Evolutionary conservation across 345 rosid genomes (phyloP).

Genomic region (Lepidium didymum): DNA sequence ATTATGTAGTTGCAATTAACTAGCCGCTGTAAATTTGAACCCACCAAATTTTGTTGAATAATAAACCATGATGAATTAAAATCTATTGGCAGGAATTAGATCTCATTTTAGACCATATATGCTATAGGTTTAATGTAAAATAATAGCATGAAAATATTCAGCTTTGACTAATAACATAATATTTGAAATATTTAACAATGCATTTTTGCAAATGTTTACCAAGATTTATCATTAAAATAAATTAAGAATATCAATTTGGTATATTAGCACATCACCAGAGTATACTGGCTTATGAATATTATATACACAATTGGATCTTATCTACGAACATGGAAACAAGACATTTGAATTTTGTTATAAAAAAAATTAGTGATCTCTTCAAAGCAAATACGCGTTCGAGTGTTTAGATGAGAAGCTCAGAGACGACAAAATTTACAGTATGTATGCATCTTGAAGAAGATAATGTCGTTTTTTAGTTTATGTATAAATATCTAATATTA

Average conservation of each 20-base stretch:
- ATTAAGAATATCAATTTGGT: neutral
- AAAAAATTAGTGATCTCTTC: neutral
- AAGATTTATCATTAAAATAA: neutral
- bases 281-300: neutral
- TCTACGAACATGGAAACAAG: neutral
- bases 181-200: neutral
- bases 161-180: neutral
- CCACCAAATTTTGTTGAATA: too few species aligned
- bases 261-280: neutral
- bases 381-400: conserved; percentile 10
- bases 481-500: neutral
- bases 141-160: too few species aligned
- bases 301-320: neutral
- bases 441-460: conserved; percentile 15
- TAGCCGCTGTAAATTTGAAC: too few species aligned
- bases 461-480: neutral
- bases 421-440: conserved; percentile 9
- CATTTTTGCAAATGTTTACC: neutral
- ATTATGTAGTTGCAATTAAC: too few species aligned
- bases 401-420: neutral
- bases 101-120: too few species aligned
- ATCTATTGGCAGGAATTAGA: too few species aligned
- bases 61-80: too few species aligned
- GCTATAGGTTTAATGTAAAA: too few species aligned
- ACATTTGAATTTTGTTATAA: neutral